These are phyloP conservation scores for Globisporangium lucens DNA, from an alignment of 352 stramenopile species.

Conservation along the genomic window DNA sequence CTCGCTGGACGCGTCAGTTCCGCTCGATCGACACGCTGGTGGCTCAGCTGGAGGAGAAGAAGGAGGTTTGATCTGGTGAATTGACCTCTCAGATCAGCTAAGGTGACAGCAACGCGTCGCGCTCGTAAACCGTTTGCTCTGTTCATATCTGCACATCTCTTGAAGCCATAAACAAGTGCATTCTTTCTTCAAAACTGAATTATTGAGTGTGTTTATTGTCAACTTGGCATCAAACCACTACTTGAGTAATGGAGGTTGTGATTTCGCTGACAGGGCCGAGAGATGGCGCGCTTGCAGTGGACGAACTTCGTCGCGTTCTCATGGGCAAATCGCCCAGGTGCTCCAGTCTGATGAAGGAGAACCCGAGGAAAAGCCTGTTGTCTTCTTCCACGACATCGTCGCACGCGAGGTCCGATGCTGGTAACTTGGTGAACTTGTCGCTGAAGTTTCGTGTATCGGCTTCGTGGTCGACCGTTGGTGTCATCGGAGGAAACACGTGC, in stretches of 20 bases:
- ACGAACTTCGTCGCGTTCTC: conserved; percentile 8
- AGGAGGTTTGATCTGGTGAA: conserved; percentile 21
- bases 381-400: conserved; percentile 50
- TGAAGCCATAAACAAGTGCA: conserved; percentile 8
- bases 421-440: conserved; percentile 85
- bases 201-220: background rate
- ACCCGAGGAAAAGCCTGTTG: conserved; percentile 63
- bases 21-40: conserved; percentile 91
- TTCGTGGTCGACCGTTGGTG: conserved; percentile 85
- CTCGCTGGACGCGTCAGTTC: conserved; percentile 95
- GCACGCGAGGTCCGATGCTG: conserved; percentile 57
- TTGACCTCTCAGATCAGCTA: background rate
- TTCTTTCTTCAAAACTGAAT: conserved; percentile 7
- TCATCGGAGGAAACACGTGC: conserved; percentile 87
- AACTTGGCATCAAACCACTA: background rate
- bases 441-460: conserved; percentile 95
- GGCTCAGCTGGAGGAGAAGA: conserved; percentile 71
- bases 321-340: conserved; percentile 21
- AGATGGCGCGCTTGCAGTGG: conserved; percentile 1
- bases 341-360: conserved; percentile 69
- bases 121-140: background rate
- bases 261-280: conserved; percentile 4
- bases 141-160: conserved; percentile 19
- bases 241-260: conserved; percentile 1
- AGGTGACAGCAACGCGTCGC: background rate